Evolutionary conservation across 352 stramenopile species (phyloP).

Genomic region (Pythium plurisporium): DNA sequence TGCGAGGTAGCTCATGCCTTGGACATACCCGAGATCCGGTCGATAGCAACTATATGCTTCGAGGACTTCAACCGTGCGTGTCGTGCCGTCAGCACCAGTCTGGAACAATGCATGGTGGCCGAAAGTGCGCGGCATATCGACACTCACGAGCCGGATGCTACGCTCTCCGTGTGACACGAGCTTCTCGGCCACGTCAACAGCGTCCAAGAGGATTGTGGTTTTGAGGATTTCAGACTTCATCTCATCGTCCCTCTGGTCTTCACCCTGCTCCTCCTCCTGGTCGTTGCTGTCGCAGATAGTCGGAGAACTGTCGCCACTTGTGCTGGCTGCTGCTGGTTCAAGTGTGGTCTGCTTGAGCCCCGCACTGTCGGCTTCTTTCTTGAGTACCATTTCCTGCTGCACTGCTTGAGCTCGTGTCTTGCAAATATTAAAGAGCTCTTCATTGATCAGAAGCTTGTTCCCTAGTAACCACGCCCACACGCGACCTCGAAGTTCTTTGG

Average conservation of each 20-base stretch:
- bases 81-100: conserved; percentile 58
- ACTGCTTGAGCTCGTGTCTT: conserved; percentile 69
- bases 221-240: conserved; percentile 5
- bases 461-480: conserved; percentile 78
- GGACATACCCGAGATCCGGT: conserved; percentile 79
- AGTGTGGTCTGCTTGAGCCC: conserved; percentile 10
- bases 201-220: conserved; percentile 54
- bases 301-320: conserved; percentile 16
- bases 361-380: conserved; percentile 42
- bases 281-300: not conserved
- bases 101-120: conserved; percentile 79
- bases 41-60: conserved; percentile 87
- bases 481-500: conserved; percentile 76
- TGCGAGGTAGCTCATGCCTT: conserved; percentile 87
- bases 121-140: conserved; percentile 86
- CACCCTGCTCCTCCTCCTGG: too few species aligned
- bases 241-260: not conserved
- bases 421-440: conserved; percentile 83
- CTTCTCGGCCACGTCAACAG: conserved; percentile 73
- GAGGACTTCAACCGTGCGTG: conserved; percentile 75
- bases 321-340: conserved; percentile 6
- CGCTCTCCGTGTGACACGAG: conserved; percentile 75
- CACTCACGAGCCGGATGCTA: conserved; percentile 76
- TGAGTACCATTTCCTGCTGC: conserved; percentile 67
- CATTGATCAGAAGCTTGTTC: conserved; percentile 81